Base-by-base conservation (phyloP, 164 flowering plant genomes). In the Macadamia integrifolia region DNA sequence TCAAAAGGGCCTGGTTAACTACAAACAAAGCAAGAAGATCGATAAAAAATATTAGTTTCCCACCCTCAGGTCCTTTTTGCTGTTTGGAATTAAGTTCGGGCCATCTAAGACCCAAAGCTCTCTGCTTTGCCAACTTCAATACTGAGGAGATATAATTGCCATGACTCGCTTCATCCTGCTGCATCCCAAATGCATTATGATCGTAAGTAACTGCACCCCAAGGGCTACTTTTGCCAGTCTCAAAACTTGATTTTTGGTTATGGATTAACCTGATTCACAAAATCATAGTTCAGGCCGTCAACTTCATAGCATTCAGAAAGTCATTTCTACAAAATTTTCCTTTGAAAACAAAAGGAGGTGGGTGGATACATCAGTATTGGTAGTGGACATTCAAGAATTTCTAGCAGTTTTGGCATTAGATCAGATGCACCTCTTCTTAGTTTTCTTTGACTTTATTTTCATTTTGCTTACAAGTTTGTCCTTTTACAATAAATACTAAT, bases 91-190 rank as follows among this genome's bases (percentile, higher is more conserved):
- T 90, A 8, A 77, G 68, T 65, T 81, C 91, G 8, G 82, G 66
- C 93, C 90, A 86, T 70, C 81, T 86, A 64, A 89, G 74, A 66
- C 69, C 81, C 61, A 75, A 76, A 2, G 96, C 92, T 67, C 62
- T 86, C 67, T 85, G 79, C 78, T 79, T 91, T 14, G 97, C 89
- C 1, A 89, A 82, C 66, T 79, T 85, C 1, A 92, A 65, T 60
- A 88, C 88, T 31, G 80, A 70, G 7, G 92, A 80, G 29, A 94
- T 64, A 65, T 86, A 93, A 66, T 81, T 69, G 3, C 72, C 62
- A 6, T 68, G 78, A 60, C 65, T 74, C 32, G 75, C 82, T 61
- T 43, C 75, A 29, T 83, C 86, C 28, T 58, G 59, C 46, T 69
- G 76, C 35, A 64, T 28, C 50, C 23, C 46, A 68, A 60, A 71